Percentiles rank a stretch among this genome's conserved stretches.
Conservation (phyloP, 495 filamentous ascomycete species). For the Daldinia childiae region DNA sequence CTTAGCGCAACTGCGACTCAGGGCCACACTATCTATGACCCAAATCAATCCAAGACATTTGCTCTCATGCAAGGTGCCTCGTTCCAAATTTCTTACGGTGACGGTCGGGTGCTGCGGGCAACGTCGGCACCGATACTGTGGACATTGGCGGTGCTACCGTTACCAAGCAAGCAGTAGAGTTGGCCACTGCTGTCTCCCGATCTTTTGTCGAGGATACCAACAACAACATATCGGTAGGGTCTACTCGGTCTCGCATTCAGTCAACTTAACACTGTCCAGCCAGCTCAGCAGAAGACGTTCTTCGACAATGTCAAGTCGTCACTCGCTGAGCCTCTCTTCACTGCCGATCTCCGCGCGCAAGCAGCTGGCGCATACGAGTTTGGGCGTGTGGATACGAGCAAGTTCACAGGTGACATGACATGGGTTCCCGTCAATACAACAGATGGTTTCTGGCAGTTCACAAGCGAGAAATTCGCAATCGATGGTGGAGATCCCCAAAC, state of each 20-base stretch:
- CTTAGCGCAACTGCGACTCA: slow-evolving; percentile 56
- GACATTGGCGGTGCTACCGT: slow-evolving; percentile 77
- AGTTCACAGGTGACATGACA: slow-evolving; percentile 70
- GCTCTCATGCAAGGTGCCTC: slow-evolving; percentile 50
- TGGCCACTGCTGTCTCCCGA: slow-evolving; percentile 70
- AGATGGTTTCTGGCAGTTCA: slow-evolving; percentile 80
- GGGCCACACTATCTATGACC: slow-evolving; percentile 71
- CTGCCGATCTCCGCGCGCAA: slow-evolving; percentile 71
- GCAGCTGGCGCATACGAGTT: slow-evolving; percentile 78
- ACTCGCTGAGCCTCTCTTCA: slow-evolving; percentile 76
- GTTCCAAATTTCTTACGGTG: slow-evolving; percentile 80
- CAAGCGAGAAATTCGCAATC: slow-evolving; percentile 66
- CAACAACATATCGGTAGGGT: no score
- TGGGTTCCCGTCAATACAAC: slow-evolving; percentile 71
- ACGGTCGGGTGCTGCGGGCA: slow-evolving; percentile 73
- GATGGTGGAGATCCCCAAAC: slow-evolving; percentile 52
- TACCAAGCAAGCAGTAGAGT: slow-evolving; percentile 72
- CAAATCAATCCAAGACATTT: slow-evolving; percentile 65
- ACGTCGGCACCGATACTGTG: slow-evolving; percentile 77
- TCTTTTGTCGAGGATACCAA: slow-evolving; percentile 69
- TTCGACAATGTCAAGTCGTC: slow-evolving; percentile 76
- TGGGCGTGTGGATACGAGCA: slow-evolving; percentile 71
- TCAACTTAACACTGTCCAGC: slow-evolving; percentile 75
- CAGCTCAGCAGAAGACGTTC: slow-evolving; percentile 76
- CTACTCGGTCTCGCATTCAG: slow-evolving; percentile 82